These are phyloP conservation scores for Pseudogymnoascus sp. DNA, from an alignment of 2,329 filamentous ascomycete species.

Conservation along the genomic window DNA sequence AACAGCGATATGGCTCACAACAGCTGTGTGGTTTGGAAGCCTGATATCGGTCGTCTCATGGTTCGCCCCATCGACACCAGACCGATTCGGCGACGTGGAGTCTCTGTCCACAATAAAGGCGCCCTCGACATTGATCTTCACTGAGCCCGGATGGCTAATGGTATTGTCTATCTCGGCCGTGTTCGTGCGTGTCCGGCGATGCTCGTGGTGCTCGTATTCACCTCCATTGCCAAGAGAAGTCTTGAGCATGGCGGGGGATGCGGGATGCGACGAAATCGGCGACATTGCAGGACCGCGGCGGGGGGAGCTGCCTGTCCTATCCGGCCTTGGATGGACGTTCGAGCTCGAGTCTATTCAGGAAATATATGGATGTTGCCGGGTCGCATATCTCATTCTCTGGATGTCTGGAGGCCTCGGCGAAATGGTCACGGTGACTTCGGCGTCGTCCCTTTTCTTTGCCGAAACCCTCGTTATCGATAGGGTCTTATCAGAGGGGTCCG, in stretches of 20 bases:
- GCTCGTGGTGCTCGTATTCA: neutral
- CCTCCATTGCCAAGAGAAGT: slow-evolving; percentile 1
- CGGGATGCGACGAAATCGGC: neutral
- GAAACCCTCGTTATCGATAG: slow-evolving; percentile 8
- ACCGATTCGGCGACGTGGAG: slow-evolving; percentile 40
- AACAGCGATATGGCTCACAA: slow-evolving; percentile 93
- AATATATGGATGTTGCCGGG: neutral
- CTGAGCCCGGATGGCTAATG: slow-evolving; percentile 56
- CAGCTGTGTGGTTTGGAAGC: slow-evolving; percentile 88
- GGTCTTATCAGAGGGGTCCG: slow-evolving; percentile 6
- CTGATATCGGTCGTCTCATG: slow-evolving; percentile 87
- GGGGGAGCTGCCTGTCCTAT: slow-evolving; percentile 4
- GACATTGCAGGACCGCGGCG: slow-evolving; percentile 1
- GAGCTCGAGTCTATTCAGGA: slow-evolving; percentile 6
- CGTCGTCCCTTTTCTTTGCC: slow-evolving; percentile 8
- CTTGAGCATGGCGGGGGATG: slow-evolving; percentile 5
- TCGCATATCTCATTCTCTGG: slow-evolving; percentile 2
- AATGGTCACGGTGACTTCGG: neutral
- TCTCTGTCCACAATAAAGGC: slow-evolving; percentile 93
- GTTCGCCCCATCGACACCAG: slow-evolving; percentile 36
- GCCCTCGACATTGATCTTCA: slow-evolving; percentile 93
- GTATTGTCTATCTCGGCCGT: slow-evolving; percentile 31
- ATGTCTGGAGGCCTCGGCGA: neutral
- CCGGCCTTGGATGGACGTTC: slow-evolving; percentile 5
- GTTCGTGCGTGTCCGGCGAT: slow-evolving; percentile 24